Percentiles rank a stretch among this genome's conserved stretches.
Evolutionary conservation across 2,329 filamentous ascomycete genomes (phyloP).

Genomic region (Alternaria metachromatica): DNA sequence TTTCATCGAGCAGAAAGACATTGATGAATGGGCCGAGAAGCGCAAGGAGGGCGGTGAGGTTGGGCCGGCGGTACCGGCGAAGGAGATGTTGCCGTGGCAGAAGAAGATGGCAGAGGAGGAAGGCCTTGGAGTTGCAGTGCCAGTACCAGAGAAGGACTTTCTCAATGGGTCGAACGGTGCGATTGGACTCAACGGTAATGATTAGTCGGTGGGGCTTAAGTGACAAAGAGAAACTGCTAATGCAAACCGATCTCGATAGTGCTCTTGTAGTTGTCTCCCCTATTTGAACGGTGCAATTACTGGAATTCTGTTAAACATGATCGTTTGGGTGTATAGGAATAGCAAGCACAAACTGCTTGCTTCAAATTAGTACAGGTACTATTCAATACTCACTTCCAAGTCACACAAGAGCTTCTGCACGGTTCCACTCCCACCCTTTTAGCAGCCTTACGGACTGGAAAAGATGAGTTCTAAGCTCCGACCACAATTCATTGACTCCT

Average conservation of each 20-base stretch:
- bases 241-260: not conserved
- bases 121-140: conserved; percentile 12
- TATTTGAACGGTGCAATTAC: not conserved
- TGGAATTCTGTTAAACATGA: not conserved
- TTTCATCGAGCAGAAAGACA: conserved; percentile 39
- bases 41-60: conserved; percentile 35
- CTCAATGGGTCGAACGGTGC: not conserved
- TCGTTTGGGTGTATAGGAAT: not conserved
- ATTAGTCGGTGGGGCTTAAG: not conserved
- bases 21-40: conserved; percentile 40
- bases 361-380: not conserved
- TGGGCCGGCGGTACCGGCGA: conserved; percentile 31
- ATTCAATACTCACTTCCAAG: not conserved
- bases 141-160: not conserved
- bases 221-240: not conserved
- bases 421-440: too few species aligned
- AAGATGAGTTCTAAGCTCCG: not conserved
- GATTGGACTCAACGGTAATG: not conserved
- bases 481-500: not conserved
- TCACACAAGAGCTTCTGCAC: not conserved
- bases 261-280: not conserved
- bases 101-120: conserved; percentile 29
- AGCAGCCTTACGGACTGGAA: not conserved
- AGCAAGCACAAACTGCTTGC: not conserved
- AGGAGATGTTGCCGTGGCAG: conserved; percentile 39